These are phyloP conservation scores for Aspergillus haitiensis DNA, from an alignment of 495 filamentous ascomycete species.

Conservation along the genomic window DNA sequence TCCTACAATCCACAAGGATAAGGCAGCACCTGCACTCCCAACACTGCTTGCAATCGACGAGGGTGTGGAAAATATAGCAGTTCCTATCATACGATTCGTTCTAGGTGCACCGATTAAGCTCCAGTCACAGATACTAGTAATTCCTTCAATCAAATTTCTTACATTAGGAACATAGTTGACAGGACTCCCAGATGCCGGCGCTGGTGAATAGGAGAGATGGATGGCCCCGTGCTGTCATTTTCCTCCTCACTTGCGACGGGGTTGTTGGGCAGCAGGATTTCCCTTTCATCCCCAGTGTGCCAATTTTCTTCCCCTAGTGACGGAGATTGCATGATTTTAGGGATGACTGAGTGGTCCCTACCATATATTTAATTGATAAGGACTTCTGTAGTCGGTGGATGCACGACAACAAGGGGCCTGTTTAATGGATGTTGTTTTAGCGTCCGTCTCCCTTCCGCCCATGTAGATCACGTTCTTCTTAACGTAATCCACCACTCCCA, in stretches of 20 bases:
- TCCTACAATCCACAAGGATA: constrained; percentile 63
- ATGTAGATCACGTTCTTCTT: neutral
- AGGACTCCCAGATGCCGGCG: constrained; percentile 40
- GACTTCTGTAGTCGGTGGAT: too few relatives aligned
- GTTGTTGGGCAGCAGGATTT: neutral
- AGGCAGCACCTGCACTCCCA: constrained; percentile 63
- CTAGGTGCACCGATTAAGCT: constrained; percentile 33
- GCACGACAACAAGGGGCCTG: too few relatives aligned
- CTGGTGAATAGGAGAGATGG: constrained; percentile 3
- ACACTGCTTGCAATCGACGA: constrained; percentile 60
- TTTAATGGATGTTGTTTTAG: too few relatives aligned
- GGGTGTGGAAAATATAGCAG: constrained; percentile 70
- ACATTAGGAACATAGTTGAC: constrained; percentile 48
- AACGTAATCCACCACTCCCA: too few relatives aligned
- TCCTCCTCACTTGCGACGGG: neutral
- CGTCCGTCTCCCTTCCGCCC: too few relatives aligned
- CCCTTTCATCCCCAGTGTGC: constrained; percentile 6
- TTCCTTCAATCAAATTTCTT: neutral
- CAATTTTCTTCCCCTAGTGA: neutral
- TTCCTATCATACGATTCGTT: constrained; percentile 64
- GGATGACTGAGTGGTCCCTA: neutral
- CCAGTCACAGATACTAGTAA: neutral
- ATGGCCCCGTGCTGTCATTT: neutral
- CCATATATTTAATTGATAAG: neutral
- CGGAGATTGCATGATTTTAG: neutral